A percentile compares a stretch with the other conserved stretches of the same genome.
Evolutionary conservation across 257 asterid genomes (phyloP).

Genomic region (Nicotiana benthamiana): DNA sequence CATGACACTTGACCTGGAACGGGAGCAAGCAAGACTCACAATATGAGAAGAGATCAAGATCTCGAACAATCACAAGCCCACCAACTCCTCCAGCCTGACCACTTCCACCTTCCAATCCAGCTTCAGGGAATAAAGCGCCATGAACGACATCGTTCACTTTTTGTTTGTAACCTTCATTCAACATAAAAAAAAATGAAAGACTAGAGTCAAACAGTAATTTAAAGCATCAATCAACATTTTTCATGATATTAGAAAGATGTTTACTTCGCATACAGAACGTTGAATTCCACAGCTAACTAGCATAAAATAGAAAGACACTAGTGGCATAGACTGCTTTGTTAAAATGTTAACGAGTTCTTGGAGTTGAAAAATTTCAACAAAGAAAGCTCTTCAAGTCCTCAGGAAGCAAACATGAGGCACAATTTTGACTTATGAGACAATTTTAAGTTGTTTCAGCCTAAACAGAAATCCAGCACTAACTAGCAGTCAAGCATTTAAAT

Average conservation of each 20-base stretch:
- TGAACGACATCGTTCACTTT: slow-evolving; percentile 67
- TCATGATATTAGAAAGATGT: not conserved
- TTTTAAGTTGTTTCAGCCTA: not conserved
- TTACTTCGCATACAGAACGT: not conserved
- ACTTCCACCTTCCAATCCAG: slow-evolving; percentile 60
- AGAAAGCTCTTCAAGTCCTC: not conserved
- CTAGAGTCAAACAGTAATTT: not conserved
- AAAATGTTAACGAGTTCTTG: not conserved
- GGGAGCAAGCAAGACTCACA: slow-evolving; percentile 97
- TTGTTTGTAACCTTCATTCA: slow-evolving; percentile 58
- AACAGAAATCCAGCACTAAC: not conserved
- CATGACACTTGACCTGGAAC: slow-evolving; percentile 82
- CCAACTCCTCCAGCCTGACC: slow-evolving; percentile 93
- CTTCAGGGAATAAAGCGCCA: slow-evolving; percentile 87
- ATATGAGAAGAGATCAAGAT: slow-evolving; percentile 82
- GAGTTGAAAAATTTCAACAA: not conserved
- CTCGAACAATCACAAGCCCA: slow-evolving; percentile 91
- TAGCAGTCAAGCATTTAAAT: not conserved
- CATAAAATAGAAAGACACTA: not conserved
- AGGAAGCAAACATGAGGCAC: not conserved
- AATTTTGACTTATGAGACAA: not conserved
- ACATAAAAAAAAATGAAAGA: not conserved
- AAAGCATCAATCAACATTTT: not conserved
- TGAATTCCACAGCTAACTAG: not conserved
- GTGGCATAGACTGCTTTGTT: not conserved